Evolutionary conservation across 306 rosid species (phyloP).

Genomic region (Dryas alaskensis): DNA sequence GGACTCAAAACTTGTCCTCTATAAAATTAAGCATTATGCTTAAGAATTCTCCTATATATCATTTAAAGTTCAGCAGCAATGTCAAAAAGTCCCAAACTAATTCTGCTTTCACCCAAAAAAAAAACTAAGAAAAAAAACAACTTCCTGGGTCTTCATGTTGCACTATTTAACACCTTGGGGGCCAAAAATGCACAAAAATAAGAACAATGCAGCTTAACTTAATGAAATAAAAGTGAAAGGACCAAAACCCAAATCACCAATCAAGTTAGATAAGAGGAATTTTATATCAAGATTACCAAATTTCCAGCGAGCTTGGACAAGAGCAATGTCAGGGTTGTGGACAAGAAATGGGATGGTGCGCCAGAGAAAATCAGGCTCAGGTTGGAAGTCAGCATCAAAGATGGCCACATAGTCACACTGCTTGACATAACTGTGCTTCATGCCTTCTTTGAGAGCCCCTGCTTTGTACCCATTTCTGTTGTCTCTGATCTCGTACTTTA

Average conservation of each 20-base stretch:
- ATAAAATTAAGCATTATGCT: not conserved
- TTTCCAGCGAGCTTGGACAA: slow-evolving; percentile 92
- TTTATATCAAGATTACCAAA: slow-evolving; percentile 41
- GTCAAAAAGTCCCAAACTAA: not conserved
- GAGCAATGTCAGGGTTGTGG: slow-evolving; percentile 63
- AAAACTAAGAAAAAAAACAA: not conserved
- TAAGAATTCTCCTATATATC: not conserved
- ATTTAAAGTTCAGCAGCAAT: not conserved
- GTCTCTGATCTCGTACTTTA: slow-evolving; percentile 80
- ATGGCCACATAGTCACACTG: slow-evolving; percentile 82
- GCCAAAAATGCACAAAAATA: not conserved
- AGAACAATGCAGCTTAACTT: not conserved
- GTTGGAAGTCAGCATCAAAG: slow-evolving; percentile 94
- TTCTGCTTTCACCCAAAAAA: not conserved
- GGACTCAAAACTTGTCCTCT: not conserved
- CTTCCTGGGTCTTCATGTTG: not conserved
- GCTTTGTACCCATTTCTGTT: slow-evolving; percentile 90
- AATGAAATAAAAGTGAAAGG: not conserved
- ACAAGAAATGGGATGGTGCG: slow-evolving; percentile 69
- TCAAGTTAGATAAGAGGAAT: no score
- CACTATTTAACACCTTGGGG: not conserved
- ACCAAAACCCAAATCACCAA: no score
- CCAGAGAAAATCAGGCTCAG: slow-evolving; percentile 73
- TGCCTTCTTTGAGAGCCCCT: slow-evolving; percentile 84
- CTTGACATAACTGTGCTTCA: slow-evolving; percentile 82